Conservation (phyloP, 192 early-diverging fungal genomes). For the Linnemannia zychae region DNA sequence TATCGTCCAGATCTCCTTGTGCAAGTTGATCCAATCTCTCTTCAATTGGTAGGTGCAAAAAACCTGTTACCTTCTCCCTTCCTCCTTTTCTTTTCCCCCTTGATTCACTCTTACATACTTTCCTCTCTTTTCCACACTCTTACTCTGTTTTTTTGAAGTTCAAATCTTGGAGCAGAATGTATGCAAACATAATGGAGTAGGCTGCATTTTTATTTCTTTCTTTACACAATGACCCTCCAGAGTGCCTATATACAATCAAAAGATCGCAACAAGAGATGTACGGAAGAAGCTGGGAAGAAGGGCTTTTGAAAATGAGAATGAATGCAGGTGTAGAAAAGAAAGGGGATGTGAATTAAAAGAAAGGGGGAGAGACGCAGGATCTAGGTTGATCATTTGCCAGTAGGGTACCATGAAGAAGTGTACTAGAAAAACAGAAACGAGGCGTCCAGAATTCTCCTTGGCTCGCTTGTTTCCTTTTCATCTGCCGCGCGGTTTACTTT, state of each 20-base stretch:
- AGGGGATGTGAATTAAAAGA: not conserved
- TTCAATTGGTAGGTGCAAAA: not conserved
- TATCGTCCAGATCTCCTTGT: not conserved
- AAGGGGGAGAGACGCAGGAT: not conserved
- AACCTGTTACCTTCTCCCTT: not conserved
- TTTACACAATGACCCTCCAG: not conserved
- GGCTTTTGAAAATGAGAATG: not conserved
- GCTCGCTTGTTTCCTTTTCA: not conserved
- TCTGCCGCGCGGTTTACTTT: not conserved
- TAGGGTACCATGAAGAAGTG: not conserved
- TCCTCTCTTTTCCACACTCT: not conserved
- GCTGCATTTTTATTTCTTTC: not conserved
- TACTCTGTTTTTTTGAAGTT: not conserved
- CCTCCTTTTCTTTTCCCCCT: not conserved
- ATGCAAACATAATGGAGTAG: conserved; percentile 2
- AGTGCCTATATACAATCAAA: not conserved
- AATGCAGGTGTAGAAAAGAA: not conserved
- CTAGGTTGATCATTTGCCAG: not conserved
- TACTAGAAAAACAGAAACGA: not conserved
- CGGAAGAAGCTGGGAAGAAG: not conserved
- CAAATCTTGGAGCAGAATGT: conserved; percentile 4
- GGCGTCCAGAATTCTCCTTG: not conserved
- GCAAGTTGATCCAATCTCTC: not conserved
- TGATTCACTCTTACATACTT: not conserved
- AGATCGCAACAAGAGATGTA: not conserved